These are phyloP conservation scores for Fusarium graminum DNA, from an alignment of 2,329 filamentous ascomycete species.

Conservation along the genomic window DNA sequence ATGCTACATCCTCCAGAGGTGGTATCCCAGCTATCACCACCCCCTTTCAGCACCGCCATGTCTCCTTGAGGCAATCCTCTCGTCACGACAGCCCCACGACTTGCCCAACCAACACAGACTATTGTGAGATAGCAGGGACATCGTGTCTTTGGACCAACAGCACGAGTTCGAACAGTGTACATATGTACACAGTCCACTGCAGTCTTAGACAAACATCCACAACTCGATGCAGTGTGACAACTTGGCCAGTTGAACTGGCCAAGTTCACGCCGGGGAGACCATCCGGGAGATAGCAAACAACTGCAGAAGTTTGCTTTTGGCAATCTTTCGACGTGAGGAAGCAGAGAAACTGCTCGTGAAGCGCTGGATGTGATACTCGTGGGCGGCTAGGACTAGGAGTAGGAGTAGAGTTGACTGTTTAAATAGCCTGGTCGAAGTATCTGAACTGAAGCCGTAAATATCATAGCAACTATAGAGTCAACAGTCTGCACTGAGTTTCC, in stretches of 20 bases:
- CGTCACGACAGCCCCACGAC: conserved; percentile 34
- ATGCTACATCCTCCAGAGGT: conserved; percentile 7
- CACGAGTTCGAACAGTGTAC: conserved; percentile 19
- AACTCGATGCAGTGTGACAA: conserved; percentile 28
- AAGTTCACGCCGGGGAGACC: conserved; percentile 23
- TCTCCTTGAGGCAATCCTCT: conserved; percentile 22
- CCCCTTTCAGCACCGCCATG: conserved; percentile 32
- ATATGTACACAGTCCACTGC: conserved; percentile 18
- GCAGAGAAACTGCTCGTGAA: conserved; percentile 4
- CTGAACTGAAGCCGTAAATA: conserved; percentile 11
- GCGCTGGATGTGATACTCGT: conserved; percentile 7
- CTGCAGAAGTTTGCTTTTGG: conserved; percentile 12
- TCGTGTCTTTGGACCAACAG: conserved; percentile 10
- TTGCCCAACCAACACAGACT: conserved; percentile 3
- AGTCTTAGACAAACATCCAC: conserved; percentile 13
- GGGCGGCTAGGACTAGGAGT: conserved; percentile 7
- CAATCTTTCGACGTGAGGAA: not conserved
- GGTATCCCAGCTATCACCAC: conserved; percentile 21
- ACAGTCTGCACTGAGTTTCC: conserved; percentile 1
- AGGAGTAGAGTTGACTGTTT: conserved; percentile 23
- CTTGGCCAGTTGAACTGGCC: conserved; percentile 11
- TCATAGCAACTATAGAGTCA: not conserved
- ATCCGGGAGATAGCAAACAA: conserved; percentile 24
- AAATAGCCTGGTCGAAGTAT: conserved; percentile 21
- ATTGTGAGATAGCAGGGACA: conserved; percentile 13